These are phyloP conservation scores for Pichiaceae sp. DNA, from an alignment of 1,139 yeast species.

Conservation along the genomic window DNA sequence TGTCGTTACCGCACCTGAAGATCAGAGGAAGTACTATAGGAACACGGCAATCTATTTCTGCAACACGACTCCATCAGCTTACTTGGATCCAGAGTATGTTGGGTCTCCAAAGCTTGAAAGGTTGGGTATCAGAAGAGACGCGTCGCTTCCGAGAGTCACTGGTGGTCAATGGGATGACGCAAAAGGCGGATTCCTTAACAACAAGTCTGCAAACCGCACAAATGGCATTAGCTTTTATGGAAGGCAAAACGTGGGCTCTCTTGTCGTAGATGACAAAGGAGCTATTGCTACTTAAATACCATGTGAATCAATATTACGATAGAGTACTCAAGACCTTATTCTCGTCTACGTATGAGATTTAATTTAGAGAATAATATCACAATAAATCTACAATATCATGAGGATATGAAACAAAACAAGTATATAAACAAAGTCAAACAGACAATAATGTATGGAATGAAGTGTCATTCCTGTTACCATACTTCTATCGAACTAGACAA, in stretches of 20 bases:
- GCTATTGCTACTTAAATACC: too few species aligned
- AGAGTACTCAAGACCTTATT: too few species aligned
- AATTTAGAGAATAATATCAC: too few species aligned
- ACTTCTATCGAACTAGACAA: neutral
- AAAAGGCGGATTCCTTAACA: constrained; percentile 16
- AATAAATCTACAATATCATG: too few species aligned
- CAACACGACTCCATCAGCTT: constrained; percentile 5
- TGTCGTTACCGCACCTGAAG: constrained; percentile 37
- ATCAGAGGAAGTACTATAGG: constrained; percentile 31
- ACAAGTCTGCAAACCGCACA: constrained; percentile 4
- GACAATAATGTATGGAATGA: neutral
- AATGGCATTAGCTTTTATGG: neutral
- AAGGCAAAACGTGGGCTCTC: neutral
- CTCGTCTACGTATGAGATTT: too few species aligned
- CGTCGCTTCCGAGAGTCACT: constrained; percentile 30
- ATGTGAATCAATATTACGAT: too few species aligned
- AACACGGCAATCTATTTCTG: constrained; percentile 36
- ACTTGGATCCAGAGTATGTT: constrained; percentile 22
- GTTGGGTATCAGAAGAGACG: constrained; percentile 22
- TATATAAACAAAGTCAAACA: too few species aligned
- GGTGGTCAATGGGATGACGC: constrained; percentile 14
- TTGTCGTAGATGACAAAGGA: neutral
- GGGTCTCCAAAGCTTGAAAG: constrained; percentile 29
- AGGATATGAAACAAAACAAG: neutral
- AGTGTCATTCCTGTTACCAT: neutral